Percentiles rank a stretch among this genome's conserved stretches.
phyloP scores from a whole-genome alignment of 257 asterid species.

The Mitragyna speciosa region DNA sequence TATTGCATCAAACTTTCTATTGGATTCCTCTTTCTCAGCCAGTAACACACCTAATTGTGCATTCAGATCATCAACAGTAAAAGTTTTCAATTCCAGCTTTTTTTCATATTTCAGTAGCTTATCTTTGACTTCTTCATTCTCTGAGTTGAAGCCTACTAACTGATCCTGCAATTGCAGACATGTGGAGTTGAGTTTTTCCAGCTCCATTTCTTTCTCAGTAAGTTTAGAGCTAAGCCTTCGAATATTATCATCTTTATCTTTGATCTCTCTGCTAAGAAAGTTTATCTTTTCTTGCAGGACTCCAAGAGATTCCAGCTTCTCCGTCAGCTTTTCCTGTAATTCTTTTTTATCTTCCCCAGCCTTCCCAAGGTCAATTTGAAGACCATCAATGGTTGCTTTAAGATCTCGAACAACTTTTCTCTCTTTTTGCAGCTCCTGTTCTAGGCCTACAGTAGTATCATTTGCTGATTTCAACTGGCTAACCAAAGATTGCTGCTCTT shows the following conservation, averaged over 20 bases:
- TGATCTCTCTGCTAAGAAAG: constrained; percentile 54
- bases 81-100: constrained; percentile 55
- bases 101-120: constrained; percentile 39
- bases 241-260: constrained; percentile 50
- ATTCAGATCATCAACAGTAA: constrained; percentile 36
- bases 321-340: constrained; percentile 53
- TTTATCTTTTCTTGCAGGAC: constrained; percentile 54
- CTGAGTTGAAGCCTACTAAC: constrained; percentile 39
- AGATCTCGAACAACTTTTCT: constrained; percentile 46
- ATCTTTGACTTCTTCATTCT: constrained; percentile 45
- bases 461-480: constrained; percentile 46
- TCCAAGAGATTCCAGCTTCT: constrained; percentile 46
- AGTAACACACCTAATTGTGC: constrained; percentile 34
- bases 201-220: constrained; percentile 49
- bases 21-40: constrained; percentile 47
- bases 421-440: constrained; percentile 52
- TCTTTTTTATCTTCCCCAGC: constrained; percentile 46
- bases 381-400: constrained; percentile 36
- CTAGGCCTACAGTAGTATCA: constrained; percentile 33
- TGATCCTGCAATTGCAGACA: constrained; percentile 49
- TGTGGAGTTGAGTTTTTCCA: constrained; percentile 30
- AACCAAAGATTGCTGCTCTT: constrained; percentile 48
- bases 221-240: constrained; percentile 33
- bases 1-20: constrained; percentile 39
- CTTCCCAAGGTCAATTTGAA: constrained; percentile 39